Base-by-base conservation (phyloP, 495 filamentous ascomycete species). In the Choiromyces venosus region DNA sequence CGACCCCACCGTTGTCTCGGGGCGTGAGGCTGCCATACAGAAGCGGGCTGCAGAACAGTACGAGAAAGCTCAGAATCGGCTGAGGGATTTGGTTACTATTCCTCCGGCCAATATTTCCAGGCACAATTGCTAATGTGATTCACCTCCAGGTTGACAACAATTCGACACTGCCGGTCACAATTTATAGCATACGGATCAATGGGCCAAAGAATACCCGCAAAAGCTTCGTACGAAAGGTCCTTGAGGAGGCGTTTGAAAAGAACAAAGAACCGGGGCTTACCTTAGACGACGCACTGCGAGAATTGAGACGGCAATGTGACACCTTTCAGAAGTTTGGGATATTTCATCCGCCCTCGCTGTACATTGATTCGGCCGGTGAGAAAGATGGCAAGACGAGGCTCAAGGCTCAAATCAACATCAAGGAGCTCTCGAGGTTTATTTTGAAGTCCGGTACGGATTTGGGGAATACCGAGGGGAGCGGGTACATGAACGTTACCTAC, bases 371-470 rank as follows among this genome's bases (percentile, higher is more conserved):
- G 25, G 25, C 25, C 12, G 52, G 52, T 6, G 10, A 29, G 52
- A 29, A 5, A 14, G 5, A 18, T 61, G 52, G 52, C 52, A 61
- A 61, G 25, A 33, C 52, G 33, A 33, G 6, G 10, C 25, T 61
- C 52, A 61, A 61, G n/a, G 52, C 52, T 16, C 10, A 33, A 33
- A 61, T 61, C 12, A 33, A 4, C 25, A 4, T 61, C 25, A 61
- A 12, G 52, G 52, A 61, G 52, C 6, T 61, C 12, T 16, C 52
- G 52, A 88, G 91, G 37, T 86, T 97, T 65, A 85, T 91, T 40
- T 85, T 97, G 81, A 95, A 92, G 83, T 96, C 94, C 2, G 95
- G 95, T 40, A 97, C 95, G 7, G 93, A 97, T 78, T 85, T 96
- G 37, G 95, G 96, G 69, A 93, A 94, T 78, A 86, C 91, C 18